A percentile compares a stretch with the other conserved stretches of the same genome.
Conservation (phyloP, 345 rosid genomes). For the Syzygium oleosum region DNA sequence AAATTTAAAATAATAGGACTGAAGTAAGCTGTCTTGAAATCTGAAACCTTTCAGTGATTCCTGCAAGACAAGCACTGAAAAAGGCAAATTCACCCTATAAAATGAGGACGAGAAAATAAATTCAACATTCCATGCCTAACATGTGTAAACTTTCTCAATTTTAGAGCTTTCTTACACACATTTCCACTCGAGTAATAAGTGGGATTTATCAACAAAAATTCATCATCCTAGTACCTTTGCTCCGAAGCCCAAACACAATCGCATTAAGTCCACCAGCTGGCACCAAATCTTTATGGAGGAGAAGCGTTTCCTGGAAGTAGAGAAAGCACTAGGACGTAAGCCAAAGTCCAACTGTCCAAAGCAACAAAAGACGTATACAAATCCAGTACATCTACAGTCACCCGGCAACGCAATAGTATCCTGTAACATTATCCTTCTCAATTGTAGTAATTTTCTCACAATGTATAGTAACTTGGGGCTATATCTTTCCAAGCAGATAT, state of each 20-base stretch:
- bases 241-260: constrained; percentile 43
- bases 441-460: not conserved
- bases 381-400: not conserved
- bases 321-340: not conserved
- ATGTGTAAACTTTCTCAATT: not conserved
- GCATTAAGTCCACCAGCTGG: constrained; percentile 44
- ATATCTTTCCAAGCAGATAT: not conserved
- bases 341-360: not conserved
- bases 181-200: not conserved
- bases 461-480: not conserved
- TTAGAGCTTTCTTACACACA: not conserved
- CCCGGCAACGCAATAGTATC: not conserved
- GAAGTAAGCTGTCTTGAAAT: not conserved
- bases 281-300: constrained; percentile 83
- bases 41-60: not conserved
- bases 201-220: not conserved
- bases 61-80: not conserved
- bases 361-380: not conserved
- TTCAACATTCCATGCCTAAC: not conserved
- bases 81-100: not conserved
- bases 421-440: not conserved
- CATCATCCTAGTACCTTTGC: constrained; percentile 40
- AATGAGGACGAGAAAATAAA: not conserved
- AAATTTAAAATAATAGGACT: not conserved
- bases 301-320: constrained; percentile 76